phyloP scores from a whole-genome alignment of 192 early-diverging fungal genomes.

The Coemansia pectinata region DNA sequence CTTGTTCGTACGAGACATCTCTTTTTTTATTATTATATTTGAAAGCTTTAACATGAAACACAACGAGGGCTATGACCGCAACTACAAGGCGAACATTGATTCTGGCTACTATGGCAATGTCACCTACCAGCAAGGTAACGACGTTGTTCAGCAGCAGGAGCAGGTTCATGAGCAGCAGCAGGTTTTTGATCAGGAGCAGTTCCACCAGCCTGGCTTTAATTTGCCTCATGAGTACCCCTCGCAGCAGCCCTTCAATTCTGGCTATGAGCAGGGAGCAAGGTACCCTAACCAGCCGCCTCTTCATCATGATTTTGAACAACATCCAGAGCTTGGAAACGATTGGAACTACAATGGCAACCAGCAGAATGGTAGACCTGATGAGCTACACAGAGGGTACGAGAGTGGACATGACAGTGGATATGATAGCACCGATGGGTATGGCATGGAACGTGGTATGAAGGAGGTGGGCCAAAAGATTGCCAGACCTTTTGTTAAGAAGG shows the following conservation, averaged over 20 bases:
- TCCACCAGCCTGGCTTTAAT: background rate
- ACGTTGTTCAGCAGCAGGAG: background rate
- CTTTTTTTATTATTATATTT: conserved; percentile 2
- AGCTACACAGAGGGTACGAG: background rate
- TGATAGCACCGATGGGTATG: background rate
- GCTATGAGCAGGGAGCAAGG: background rate
- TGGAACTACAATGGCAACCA: background rate
- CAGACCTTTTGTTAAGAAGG: background rate
- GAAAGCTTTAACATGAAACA: background rate
- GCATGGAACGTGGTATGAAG: background rate
- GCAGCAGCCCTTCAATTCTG: background rate
- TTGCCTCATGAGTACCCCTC: background rate
- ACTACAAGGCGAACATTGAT: background rate
- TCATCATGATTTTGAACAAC: background rate
- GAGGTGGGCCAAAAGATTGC: background rate
- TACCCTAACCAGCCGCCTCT: background rate
- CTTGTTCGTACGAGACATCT: background rate
- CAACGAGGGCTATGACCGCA: background rate
- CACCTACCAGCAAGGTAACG: background rate
- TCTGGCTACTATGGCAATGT: background rate
- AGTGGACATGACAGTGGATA: background rate
- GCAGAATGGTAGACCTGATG: background rate
- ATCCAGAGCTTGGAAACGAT: background rate
- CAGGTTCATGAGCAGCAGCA: background rate
- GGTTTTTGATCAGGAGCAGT: background rate